Conservation (phyloP, 1,284 basidiomycete species). For the Thecaphora thlaspeos region DNA sequence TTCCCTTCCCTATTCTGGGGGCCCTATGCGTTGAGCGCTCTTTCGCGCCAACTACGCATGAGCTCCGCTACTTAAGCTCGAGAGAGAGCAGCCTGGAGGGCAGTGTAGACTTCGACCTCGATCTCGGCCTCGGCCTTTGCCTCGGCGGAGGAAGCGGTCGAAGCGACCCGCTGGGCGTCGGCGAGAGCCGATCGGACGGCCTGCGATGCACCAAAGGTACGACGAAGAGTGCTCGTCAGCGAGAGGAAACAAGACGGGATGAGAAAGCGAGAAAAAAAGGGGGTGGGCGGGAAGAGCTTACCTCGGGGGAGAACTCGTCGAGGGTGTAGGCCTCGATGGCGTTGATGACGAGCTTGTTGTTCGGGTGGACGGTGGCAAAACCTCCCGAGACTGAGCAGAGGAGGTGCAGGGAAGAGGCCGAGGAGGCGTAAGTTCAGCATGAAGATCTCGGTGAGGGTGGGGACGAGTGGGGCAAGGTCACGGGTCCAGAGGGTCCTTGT, state of each 20-base stretch:
- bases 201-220: no score
- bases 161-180: conserved; percentile 80
- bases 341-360: conserved; percentile 95
- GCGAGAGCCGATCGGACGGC: conserved; percentile 83
- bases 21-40: no score
- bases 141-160: conserved; percentile 81
- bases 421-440: no score
- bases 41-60: no score
- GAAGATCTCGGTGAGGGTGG: no score
- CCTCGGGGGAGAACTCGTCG: conserved; percentile 84
- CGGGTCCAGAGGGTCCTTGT: no score
- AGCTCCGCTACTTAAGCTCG: no score
- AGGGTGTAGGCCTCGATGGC: conserved; percentile 93
- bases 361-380: conserved; percentile 95
- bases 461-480: no score
- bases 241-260: no score
- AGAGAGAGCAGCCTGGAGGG: conserved; percentile 78
- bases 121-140: conserved; percentile 92
- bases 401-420: no score
- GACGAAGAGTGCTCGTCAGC: no score
- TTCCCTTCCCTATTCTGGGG: no score
- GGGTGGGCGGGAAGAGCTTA: conserved; percentile 54
- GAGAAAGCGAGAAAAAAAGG: not conserved
- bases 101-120: conserved; percentile 94
- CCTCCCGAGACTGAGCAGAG: conserved; percentile 96